Conservation (phyloP, 2,329 filamentous ascomycete genomes). For the Didymellaceae sp. region DNA sequence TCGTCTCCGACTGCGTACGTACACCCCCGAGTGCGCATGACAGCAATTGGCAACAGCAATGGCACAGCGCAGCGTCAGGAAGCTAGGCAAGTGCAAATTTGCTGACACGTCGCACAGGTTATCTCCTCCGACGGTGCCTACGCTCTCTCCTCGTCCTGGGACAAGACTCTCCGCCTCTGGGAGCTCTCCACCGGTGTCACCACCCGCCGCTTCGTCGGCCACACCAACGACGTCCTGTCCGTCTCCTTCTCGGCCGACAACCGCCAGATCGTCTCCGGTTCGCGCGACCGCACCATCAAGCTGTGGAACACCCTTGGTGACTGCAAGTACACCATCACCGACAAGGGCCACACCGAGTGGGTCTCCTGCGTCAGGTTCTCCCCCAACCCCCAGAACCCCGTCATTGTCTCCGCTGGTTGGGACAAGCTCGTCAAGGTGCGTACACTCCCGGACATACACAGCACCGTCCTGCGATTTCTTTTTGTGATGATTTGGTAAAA, state of each 20-base stretch:
- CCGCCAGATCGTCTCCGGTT: conserved; percentile 99
- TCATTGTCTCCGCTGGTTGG: conserved; percentile 98
- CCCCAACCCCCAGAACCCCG: conserved; percentile 99
- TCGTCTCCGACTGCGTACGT: conserved; percentile 99
- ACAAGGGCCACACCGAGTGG: conserved; percentile 99
- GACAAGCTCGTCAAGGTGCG: conserved; percentile 99
- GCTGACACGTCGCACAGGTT: conserved; percentile 66
- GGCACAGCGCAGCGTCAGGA: conserved; percentile 3
- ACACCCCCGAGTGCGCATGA: conserved; percentile 18
- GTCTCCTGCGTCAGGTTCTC: conserved; percentile 99
- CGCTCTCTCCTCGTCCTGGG: conserved; percentile 98
- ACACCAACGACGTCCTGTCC: conserved; percentile 99
- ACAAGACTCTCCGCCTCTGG: conserved; percentile 99
- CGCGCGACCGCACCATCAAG: conserved; percentile 98
- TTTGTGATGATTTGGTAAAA: conserved; percentile 21
- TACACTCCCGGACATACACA: conserved; percentile 34
- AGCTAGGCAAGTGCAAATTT: conserved; percentile 32
- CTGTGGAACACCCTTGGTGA: conserved; percentile 99
- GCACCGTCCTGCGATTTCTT: conserved; percentile 83
- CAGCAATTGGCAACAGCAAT: conserved; percentile 31
- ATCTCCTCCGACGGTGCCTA: conserved; percentile 99
- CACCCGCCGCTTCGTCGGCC: conserved; percentile 97
- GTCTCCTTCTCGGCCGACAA: conserved; percentile 99
- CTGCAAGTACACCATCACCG: conserved; percentile 99
- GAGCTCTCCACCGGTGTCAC: conserved; percentile 97